phyloP scores from a whole-genome alignment of 805 yeast species.

The Myxozyma mucilagina region DNA sequence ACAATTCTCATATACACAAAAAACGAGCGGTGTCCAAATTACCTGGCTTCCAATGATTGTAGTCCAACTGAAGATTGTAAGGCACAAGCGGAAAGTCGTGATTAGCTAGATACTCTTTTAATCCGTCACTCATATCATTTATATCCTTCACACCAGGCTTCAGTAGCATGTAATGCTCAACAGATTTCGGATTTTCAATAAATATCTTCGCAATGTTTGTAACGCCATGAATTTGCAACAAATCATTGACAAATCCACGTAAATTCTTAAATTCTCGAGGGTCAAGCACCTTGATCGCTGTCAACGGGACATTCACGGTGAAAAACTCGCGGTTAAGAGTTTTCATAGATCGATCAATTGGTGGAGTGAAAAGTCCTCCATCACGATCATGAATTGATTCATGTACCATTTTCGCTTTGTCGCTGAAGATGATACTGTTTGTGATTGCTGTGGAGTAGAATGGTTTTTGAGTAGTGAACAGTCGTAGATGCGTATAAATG shows the following conservation, averaged over 20 bases:
- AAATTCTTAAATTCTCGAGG: constrained; percentile 61
- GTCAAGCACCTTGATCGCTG: constrained; percentile 69
- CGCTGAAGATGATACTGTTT: not conserved
- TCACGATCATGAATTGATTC: constrained; percentile 1
- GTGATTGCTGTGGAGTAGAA: not conserved
- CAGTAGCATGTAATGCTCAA: constrained; percentile 16
- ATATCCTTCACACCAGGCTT: constrained; percentile 14
- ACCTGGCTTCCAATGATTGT: constrained; percentile 75
- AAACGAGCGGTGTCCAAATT: not conserved
- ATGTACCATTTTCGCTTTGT: not conserved
- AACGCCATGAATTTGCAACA: constrained; percentile 68
- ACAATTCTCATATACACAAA: not conserved
- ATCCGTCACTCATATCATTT: constrained; percentile 43
- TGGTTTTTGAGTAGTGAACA: not conserved
- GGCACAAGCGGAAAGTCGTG: constrained; percentile 46
- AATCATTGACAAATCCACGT: constrained; percentile 61
- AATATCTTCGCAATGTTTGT: constrained; percentile 61
- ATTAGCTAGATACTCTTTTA: constrained; percentile 50
- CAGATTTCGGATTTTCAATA: constrained; percentile 40
- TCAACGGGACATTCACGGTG: constrained; percentile 54
- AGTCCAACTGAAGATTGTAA: constrained; percentile 59
- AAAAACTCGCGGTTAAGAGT: constrained; percentile 68
- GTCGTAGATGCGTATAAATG: not conserved
- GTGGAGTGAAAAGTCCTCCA: constrained; percentile 4
- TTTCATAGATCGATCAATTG: constrained; percentile 6